These are phyloP conservation scores for Aureobasidium namibiae DNA, from an alignment of 2,329 filamentous ascomycete species.

Conservation along the genomic window DNA sequence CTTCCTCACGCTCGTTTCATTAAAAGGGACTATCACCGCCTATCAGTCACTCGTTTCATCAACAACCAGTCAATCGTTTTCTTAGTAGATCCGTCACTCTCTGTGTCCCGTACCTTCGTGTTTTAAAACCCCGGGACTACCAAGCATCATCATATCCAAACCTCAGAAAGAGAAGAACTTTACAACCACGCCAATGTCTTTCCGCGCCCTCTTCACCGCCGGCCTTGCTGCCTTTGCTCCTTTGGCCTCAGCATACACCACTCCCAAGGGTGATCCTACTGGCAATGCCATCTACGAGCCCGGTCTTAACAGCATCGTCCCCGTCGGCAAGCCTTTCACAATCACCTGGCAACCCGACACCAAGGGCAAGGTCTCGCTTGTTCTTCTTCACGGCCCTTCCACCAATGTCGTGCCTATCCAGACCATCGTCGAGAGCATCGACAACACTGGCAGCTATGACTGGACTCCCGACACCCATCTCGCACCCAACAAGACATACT, in stretches of 20 bases:
- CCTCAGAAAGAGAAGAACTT: neutral
- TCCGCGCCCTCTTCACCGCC: conserved; percentile 39
- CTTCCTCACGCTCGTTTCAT: conserved; percentile 1
- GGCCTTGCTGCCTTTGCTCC: conserved; percentile 41
- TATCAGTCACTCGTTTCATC: conserved; percentile 14
- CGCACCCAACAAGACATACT: conserved; percentile 42
- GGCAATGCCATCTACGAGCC: conserved; percentile 51
- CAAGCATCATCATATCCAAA: neutral
- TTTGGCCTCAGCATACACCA: conserved; percentile 41
- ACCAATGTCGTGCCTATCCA: conserved; percentile 45
- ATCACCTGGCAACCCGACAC: conserved; percentile 51
- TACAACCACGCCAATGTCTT: conserved; percentile 13
- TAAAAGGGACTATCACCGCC: neutral
- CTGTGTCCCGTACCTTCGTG: neutral
- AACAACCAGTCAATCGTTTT: conserved; percentile 17
- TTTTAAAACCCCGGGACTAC: neutral
- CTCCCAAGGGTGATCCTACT: conserved; percentile 24
- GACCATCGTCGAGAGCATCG: conserved; percentile 39
- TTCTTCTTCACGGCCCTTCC: conserved; percentile 52
- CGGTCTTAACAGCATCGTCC: conserved; percentile 44
- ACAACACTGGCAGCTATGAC: conserved; percentile 38
- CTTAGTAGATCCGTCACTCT: neutral
- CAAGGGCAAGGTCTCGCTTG: conserved; percentile 45
- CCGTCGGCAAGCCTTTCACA: conserved; percentile 47
- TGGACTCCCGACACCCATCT: conserved; percentile 48